phyloP scores from a whole-genome alignment of 1,284 basidiomycete genomes.

The Ganoderma lingzhi region DNA sequence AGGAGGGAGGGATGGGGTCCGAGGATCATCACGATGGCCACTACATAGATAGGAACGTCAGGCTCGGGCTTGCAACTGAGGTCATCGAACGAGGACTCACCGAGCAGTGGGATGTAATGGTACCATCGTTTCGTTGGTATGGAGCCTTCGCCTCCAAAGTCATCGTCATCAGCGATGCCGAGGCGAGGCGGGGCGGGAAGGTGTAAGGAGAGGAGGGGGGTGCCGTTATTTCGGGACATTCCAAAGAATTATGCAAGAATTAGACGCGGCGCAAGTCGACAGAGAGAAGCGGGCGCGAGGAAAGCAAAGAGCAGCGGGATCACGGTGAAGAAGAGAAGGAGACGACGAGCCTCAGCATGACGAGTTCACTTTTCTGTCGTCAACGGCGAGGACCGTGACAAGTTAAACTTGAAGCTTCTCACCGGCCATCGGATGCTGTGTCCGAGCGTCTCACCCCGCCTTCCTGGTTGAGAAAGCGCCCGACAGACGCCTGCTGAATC shows the following conservation, averaged over 20 bases:
- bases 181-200: slow-evolving; percentile 29
- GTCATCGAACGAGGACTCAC: slow-evolving; percentile 45
- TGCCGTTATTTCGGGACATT: slow-evolving; percentile 10
- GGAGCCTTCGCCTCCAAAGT: slow-evolving; percentile 49
- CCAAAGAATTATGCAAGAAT: slow-evolving; percentile 1
- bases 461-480: background rate
- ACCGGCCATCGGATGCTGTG: slow-evolving; percentile 2
- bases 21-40: slow-evolving; percentile 64
- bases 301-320: background rate
- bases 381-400: background rate
- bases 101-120: slow-evolving; percentile 61
- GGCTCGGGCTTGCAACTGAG: background rate
- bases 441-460: background rate
- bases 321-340: background rate
- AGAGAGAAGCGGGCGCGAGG: background rate
- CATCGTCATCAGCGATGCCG: slow-evolving; percentile 32
- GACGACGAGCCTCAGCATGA: background rate
- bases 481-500: too few relatives aligned
- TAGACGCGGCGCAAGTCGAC: slow-evolving; percentile 3
- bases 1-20: slow-evolving; percentile 78
- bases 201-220: slow-evolving; percentile 27
- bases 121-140: slow-evolving; percentile 61
- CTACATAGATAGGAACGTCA: slow-evolving; percentile 44
- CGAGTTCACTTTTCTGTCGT: background rate
- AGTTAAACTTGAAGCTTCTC: background rate